Conservation (phyloP, 257 asterid genomes). For the Solanum rostratum region DNA sequence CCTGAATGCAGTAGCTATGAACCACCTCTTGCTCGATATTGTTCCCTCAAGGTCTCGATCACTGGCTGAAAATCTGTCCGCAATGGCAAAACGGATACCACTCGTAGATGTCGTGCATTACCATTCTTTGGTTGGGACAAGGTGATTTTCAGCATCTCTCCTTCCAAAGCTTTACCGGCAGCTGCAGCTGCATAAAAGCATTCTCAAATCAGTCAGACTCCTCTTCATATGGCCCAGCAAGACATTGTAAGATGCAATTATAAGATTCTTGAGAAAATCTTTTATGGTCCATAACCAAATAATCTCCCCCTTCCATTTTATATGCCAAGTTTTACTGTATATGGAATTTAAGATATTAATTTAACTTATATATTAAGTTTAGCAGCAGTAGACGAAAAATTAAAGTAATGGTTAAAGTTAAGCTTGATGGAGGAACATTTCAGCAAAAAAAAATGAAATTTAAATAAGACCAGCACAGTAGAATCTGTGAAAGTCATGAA, state of each 20-base stretch:
- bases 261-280: neutral
- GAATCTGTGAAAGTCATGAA: neutral
- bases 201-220: neutral
- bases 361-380: neutral
- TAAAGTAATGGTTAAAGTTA: neutral
- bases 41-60: constrained; percentile 45
- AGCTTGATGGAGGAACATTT: neutral
- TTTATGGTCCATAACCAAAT: neutral
- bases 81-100: constrained; percentile 60
- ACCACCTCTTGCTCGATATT: constrained; percentile 24
- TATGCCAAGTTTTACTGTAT: neutral
- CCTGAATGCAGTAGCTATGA: neutral
- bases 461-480: neutral
- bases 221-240: neutral
- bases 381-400: neutral
- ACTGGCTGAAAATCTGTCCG: constrained; percentile 59
- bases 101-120: constrained; percentile 74
- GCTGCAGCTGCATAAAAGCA: constrained; percentile 24
- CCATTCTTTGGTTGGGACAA: constrained; percentile 74
- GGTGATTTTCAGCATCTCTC: constrained; percentile 69
- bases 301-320: neutral
- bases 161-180: constrained; percentile 57
- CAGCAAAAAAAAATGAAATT: neutral
- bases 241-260: neutral
- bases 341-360: neutral